Conservation (phyloP, 495 filamentous ascomycete species). For the Evernia prunastri region DNA sequence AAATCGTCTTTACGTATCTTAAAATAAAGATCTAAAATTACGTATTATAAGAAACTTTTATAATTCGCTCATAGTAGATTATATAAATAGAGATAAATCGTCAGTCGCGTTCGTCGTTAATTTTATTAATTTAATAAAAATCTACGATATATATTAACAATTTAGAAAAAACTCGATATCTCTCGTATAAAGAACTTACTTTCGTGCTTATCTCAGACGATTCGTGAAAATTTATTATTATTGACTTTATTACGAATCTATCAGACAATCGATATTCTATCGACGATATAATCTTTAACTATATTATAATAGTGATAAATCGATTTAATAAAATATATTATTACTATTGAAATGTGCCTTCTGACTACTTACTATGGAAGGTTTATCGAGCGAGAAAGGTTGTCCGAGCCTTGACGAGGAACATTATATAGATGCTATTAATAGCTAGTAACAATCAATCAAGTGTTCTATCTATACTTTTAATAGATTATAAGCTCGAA, state of each 20-base stretch:
- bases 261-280: neutral
- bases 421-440: too few species aligned
- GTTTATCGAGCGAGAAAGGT: too few species aligned
- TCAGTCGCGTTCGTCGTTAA: neutral
- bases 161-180: neutral
- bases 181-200: neutral
- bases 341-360: too few species aligned
- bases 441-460: too few species aligned
- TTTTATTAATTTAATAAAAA: neutral
- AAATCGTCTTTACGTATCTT: neutral
- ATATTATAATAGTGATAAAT: too few species aligned
- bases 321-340: too few species aligned
- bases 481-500: too few species aligned
- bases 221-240: neutral
- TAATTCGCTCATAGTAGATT: neutral
- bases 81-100: neutral
- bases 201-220: neutral
- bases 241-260: neutral
- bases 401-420: too few species aligned
- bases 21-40: neutral
- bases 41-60: neutral
- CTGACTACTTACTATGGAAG: too few species aligned
- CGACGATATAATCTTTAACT: too few species aligned
- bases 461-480: too few species aligned
- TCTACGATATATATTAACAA: neutral